Base-by-base conservation (phyloP, 116 monocot species). In the Cymodocea nodosa region DNA sequence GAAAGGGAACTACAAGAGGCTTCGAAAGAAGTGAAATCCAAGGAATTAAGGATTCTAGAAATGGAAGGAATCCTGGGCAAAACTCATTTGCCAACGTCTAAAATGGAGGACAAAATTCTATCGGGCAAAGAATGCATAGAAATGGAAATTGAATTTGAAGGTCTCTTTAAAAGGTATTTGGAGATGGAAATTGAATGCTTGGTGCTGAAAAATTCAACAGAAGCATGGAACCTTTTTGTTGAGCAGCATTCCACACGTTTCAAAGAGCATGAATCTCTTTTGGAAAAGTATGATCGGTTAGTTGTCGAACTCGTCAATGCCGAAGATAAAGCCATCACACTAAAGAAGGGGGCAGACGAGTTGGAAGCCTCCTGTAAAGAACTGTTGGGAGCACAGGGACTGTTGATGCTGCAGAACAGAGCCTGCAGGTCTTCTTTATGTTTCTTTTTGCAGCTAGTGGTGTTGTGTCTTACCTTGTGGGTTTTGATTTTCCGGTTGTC, bases 161-260 rank as follows among this genome's bases (percentile, higher is more conserved):
- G 23, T n/a, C 74, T 85, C 23, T 61, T 87, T 52, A 50, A 23
- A 50, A 79, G 83, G 70, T 81, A 71, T 50, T 73, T 92, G 17
- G 82, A 87, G 53, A 71, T 73, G 23, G 87, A 92, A 67, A 60
- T 87, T 9, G 73, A 85, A 62, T 81, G 65, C 35, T 51, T 87
- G 16, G 64, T 79, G 50, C 22, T 85, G 35, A 66, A 68, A 23
- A 79, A 61, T 66, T 57, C 78, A 15, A 62, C 65, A 0, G 68
- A 70, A 20, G 64, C 23, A 23, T 77, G 72, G 75, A 77, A 68
- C 77, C 23, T 72, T 36, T 10, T 70, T 14, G 24, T 48, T 2
- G 73, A 86, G 30, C 78, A 82, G 37, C 62, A 74, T 11, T 68
- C 69, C 58, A 56, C 64, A 60, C 74, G 79, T 35, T 50, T 76